Conservation (phyloP, 371 early-diverging fungal species). For the Mycotypha africana region DNA sequence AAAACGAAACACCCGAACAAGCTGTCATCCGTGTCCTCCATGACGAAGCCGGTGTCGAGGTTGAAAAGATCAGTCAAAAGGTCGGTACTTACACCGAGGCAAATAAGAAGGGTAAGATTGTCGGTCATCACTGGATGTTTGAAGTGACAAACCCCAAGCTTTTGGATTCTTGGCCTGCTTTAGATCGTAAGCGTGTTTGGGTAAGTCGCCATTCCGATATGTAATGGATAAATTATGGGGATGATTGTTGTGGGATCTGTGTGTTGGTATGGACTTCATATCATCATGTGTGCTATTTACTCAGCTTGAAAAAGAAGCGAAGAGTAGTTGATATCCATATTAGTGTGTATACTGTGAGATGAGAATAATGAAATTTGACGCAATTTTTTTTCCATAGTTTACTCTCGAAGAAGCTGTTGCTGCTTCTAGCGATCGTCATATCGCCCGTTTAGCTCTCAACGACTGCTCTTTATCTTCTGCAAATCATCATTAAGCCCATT, state of each 20-base stretch:
- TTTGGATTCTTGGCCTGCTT: conserved; percentile 25
- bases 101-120: conserved; percentile 41
- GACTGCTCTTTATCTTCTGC: conserved; percentile 17
- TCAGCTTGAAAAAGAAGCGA: too few species aligned
- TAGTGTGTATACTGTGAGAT: neutral
- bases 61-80: conserved; percentile 8
- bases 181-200: conserved; percentile 36
- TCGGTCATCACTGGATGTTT: conserved; percentile 45
- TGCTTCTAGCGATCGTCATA: conserved; percentile 33
- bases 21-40: conserved; percentile 33
- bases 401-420: conserved; percentile 28
- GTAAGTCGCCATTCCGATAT: conserved; percentile 15
- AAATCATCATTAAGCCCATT: too few species aligned
- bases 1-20: conserved; percentile 19
- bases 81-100: conserved; percentile 40
- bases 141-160: conserved; percentile 24
- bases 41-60: conserved; percentile 29
- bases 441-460: conserved; percentile 35
- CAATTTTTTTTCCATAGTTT: too few species aligned
- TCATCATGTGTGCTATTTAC: too few species aligned
- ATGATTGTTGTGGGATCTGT: too few species aligned
- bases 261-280: too few species aligned
- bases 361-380: too few species aligned
- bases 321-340: neutral
- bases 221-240: neutral